A percentile compares a stretch with the other conserved stretches of the same genome.
Conservation (phyloP, 1,139 yeast species). For the Arxiozyma telluris region DNA sequence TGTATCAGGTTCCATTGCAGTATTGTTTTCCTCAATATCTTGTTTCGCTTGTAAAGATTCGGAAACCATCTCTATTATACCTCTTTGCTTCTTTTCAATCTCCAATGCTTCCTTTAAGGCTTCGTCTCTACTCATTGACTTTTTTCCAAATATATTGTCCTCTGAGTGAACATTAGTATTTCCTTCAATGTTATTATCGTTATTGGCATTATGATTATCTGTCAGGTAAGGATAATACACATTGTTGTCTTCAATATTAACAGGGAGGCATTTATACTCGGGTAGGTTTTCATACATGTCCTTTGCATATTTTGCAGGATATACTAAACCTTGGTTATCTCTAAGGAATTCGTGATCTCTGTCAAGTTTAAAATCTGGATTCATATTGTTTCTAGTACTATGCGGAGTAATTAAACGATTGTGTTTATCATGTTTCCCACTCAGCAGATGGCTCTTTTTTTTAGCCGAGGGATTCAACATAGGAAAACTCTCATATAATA, state of each 20-base stretch:
- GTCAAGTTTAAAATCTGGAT: not conserved
- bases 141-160: not conserved
- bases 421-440: not conserved
- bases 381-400: constrained; percentile 1
- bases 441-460: not conserved
- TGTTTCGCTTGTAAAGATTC: not conserved
- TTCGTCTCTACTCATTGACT: not conserved
- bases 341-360: not conserved
- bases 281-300: constrained; percentile 24
- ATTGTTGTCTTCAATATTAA: constrained; percentile 16
- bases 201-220: not conserved
- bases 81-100: constrained; percentile 4
- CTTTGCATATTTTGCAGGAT: constrained; percentile 27
- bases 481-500: constrained; percentile 1
- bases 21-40: not conserved
- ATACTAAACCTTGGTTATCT: constrained; percentile 5
- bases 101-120: not conserved
- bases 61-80: not conserved
- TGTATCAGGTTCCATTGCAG: not conserved
- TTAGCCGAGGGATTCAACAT: not conserved
- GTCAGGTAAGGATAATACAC: constrained; percentile 1
- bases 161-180: not conserved
- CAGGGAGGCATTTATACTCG: constrained; percentile 26
- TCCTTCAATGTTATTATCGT: not conserved
- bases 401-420: constrained; percentile 5